These are phyloP conservation scores for Aspergillus jensenii DNA, from an alignment of 2,329 filamentous ascomycete species.

Conservation along the genomic window DNA sequence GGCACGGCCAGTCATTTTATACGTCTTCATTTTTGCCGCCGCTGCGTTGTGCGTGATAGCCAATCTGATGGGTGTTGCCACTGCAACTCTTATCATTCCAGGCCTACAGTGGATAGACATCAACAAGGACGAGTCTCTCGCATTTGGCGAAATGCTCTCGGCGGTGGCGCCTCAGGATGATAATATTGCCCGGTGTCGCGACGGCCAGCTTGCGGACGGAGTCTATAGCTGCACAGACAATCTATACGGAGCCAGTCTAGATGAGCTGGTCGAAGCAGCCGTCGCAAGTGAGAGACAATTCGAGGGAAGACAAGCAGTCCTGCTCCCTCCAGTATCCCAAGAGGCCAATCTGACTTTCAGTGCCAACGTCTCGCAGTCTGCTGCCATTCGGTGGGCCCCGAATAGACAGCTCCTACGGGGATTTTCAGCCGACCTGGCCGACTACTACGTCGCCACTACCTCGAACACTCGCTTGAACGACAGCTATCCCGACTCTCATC, in stretches of 20 bases:
- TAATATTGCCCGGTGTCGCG: neutral
- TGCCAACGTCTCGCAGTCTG: neutral
- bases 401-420: neutral
- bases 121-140: neutral
- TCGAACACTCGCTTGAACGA: neutral
- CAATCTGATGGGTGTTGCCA: neutral
- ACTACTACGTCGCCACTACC: neutral
- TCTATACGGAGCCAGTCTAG: neutral
- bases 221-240: neutral
- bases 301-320: neutral
- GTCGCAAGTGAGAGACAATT: neutral
- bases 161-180: neutral
- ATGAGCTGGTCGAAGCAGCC: neutral
- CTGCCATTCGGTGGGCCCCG: neutral
- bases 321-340: neutral
- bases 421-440: neutral
- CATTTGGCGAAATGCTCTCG: neutral
- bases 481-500: neutral
- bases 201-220: neutral
- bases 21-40: neutral
- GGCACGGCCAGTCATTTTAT: neutral
- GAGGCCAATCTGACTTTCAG: neutral
- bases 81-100: neutral
- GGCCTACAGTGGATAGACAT: neutral
- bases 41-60: neutral